A percentile compares a stretch with the other conserved stretches of the same genome.
Conservation (phyloP, 202 grass and related monocot genomes). For the Elaeis oleifera region DNA sequence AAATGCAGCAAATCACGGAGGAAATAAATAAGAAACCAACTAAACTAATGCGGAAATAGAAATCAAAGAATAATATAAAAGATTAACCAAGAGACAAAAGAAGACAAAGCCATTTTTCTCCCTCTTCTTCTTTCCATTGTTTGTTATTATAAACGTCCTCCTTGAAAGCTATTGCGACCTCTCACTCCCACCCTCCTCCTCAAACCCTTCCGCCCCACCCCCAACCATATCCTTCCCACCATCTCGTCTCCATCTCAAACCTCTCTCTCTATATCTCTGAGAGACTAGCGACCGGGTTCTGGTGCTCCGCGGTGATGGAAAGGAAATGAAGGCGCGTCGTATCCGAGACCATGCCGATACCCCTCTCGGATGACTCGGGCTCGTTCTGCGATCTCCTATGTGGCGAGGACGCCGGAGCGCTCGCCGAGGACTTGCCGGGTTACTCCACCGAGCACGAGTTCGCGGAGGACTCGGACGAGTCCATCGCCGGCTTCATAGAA, state of each 20-base stretch:
- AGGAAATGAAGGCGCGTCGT: slow-evolving; percentile 27
- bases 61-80: no score
- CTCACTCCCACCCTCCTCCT: not conserved
- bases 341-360: slow-evolving; percentile 12
- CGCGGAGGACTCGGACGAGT: slow-evolving; percentile 26
- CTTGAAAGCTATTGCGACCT: no score
- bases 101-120: no score
- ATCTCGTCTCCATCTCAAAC: not conserved
- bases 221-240: not conserved
- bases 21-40: no score
- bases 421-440: slow-evolving; percentile 11
- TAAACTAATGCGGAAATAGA: no score
- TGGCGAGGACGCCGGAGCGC: slow-evolving; percentile 50
- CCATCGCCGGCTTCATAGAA: slow-evolving; percentile 55
- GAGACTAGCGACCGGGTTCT: slow-evolving; percentile 1
- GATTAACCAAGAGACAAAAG: no score
- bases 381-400: slow-evolving; percentile 46
- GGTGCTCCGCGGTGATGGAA: slow-evolving; percentile 19
- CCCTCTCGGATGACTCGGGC: slow-evolving; percentile 38
- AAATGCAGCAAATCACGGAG: no score
- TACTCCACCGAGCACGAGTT: slow-evolving; percentile 24
- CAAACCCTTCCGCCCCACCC: not conserved
- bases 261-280: slow-evolving; percentile 3
- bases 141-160: no score
- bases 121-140: no score